Evolutionary conservation across 495 filamentous ascomycete genomes (phyloP).

Genomic region (Neurospora sp.): DNA sequence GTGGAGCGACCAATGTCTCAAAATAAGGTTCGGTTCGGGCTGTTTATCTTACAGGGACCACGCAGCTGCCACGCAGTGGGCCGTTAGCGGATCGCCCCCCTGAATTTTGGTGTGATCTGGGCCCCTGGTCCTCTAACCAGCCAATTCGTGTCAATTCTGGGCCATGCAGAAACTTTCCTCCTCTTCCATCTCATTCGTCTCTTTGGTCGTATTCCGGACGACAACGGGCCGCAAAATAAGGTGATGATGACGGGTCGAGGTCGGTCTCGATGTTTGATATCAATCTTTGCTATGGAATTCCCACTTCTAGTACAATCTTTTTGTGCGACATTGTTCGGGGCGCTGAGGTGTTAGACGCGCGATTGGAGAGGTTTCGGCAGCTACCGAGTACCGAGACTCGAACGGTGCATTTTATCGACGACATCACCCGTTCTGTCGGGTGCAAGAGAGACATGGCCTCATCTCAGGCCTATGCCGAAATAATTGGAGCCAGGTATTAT

Average conservation of each 20-base stretch:
- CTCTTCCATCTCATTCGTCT: neutral
- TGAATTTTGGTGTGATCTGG: neutral
- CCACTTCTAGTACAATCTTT: neutral
- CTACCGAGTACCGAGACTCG: neutral
- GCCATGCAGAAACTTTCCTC: neutral
- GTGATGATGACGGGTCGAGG: neutral
- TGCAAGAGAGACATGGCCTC: neutral
- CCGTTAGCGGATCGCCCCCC: neutral
- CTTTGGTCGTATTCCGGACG: neutral
- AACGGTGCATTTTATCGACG: neutral
- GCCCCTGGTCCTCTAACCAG: neutral
- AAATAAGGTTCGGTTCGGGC: neutral
- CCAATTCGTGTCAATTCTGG: neutral
- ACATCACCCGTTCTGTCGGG: neutral
- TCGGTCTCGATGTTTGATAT: neutral
- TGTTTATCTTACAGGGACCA: neutral
- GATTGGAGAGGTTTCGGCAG: neutral
- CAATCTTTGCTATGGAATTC: neutral
- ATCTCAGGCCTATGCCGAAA: neutral
- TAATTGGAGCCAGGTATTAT: neutral
- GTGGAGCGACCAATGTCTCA: neutral
- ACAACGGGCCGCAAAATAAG: neutral
- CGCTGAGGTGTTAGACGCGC: neutral
- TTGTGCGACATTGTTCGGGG: neutral
- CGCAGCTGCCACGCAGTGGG: neutral